A percentile compares a stretch with the other conserved stretches of the same genome.
Conservation (phyloP, 2,329 filamentous ascomycete species). For the Byssothecium circinans region DNA sequence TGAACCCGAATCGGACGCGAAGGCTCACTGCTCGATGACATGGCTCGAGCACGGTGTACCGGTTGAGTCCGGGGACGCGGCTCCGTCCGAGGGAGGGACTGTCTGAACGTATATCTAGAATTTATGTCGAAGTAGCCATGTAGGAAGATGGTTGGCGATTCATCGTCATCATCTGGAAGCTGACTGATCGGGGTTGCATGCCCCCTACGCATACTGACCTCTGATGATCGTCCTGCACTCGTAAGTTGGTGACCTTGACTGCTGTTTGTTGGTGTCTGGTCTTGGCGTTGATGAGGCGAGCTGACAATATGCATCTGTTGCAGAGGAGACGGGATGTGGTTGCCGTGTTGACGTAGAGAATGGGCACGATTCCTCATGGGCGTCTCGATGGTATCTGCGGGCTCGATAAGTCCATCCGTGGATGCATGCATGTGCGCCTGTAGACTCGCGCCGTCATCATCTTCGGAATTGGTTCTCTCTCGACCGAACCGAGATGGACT, state of each 20-base stretch:
- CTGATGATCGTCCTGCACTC: not conserved
- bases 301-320: constrained; percentile 19
- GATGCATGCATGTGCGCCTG: constrained; percentile 8
- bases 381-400: constrained; percentile 15
- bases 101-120: constrained; percentile 12
- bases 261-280: not conserved
- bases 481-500: constrained; percentile 8
- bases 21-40: constrained; percentile 26
- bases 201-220: not conserved
- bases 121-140: constrained; percentile 13
- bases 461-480: constrained; percentile 13
- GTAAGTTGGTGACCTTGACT: not conserved
- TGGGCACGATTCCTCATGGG: constrained; percentile 4
- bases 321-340: constrained; percentile 18
- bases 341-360: constrained; percentile 10
- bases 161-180: not conserved
- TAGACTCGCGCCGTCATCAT: constrained; percentile 4
- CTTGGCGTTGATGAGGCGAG: constrained; percentile 10
- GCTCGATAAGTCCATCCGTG: constrained; percentile 17
- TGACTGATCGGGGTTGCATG: not conserved
- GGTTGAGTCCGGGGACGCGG: constrained; percentile 11
- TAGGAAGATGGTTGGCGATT: constrained; percentile 9
- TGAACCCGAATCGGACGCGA: constrained; percentile 8
- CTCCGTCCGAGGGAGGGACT: constrained; percentile 9
- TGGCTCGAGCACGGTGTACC: constrained; percentile 17